phyloP scores from a whole-genome alignment of 441 rosid species.

The Gossypium gossypioides region DNA sequence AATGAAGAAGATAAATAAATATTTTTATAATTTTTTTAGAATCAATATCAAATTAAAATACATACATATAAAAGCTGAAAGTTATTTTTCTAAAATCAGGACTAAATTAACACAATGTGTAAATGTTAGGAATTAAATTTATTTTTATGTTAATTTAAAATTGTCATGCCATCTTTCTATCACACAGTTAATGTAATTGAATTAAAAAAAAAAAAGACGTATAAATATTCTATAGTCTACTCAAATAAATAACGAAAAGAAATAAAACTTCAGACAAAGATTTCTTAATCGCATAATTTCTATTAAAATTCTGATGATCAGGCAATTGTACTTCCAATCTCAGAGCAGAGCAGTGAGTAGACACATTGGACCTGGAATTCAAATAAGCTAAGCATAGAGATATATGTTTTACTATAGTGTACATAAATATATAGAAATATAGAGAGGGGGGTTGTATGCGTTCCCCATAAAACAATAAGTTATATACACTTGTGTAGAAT shows the following conservation, averaged over 20 bases:
- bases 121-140: too few relatives aligned
- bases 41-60: too few relatives aligned
- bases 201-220: too few relatives aligned
- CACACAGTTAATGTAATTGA: too few relatives aligned
- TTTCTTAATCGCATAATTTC: not conserved
- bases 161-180: too few relatives aligned
- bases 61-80: too few relatives aligned
- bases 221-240: not conserved
- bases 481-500: constrained; percentile 3
- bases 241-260: not conserved
- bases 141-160: too few relatives aligned
- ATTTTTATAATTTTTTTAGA: too few relatives aligned
- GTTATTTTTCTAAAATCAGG: too few relatives aligned
- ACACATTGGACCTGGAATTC: not conserved
- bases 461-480: not conserved
- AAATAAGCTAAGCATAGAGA: not conserved
- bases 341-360: not conserved
- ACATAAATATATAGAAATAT: too few relatives aligned
- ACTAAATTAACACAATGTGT: too few relatives aligned
- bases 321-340: not conserved
- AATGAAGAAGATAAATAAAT: too few relatives aligned
- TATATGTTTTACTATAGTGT: not conserved
- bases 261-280: not conserved
- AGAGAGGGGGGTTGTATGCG: not conserved
- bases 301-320: not conserved